Evolutionary conservation across 257 asterid genomes (phyloP), one percentile per base, ranked within the genome.

Genomic region (Plantago major): DNA sequence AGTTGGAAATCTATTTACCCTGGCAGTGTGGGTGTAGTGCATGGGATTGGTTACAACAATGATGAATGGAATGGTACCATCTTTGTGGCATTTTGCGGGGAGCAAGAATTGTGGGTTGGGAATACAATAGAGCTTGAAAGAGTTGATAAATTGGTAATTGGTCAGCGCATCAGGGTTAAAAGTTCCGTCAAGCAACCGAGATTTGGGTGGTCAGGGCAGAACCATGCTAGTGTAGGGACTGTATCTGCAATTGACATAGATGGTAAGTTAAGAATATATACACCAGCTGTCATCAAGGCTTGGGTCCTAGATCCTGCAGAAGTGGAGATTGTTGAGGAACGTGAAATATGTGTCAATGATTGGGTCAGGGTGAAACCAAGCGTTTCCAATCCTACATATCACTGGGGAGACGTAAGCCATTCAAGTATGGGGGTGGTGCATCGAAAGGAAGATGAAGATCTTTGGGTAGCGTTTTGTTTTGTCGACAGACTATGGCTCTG

Each of bases 151-250:
- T 77, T 86, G 54, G 47, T 55, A 6, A 84, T 84, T 10, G 97
- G 99, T 63, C 94, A 83, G 76, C 76, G 81, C 38, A 82, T 89
- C 46, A 85, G 73, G 74, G 95, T 93, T 4, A 82, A 73, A 58
- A 58, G 54, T 66, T 71, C 79, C 1, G 79, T 93, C 52, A 83
- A 83, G 84, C 96, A 79, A 67, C 99, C 99, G 0, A 84, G 97
- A 73, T 93, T 93, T 65, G 89, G 94, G 58, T 93, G 99, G 99
- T 84, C 97, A 5, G 97, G 97, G 30, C 97, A 93, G 74, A 87
- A 69, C 70, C 92, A 93, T 67, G 67, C 76, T 13, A 84, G 82
- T 58, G 65, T 93, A 47, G 96, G 97, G 67, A 82, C 84, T 43
- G 80, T 93, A 67, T 79, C 99, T 10, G 86, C 96, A 3, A 76